Evolutionary conservation across 805 yeast genomes (phyloP).

Genomic region (Wickerhamomyces canadensis): DNA sequence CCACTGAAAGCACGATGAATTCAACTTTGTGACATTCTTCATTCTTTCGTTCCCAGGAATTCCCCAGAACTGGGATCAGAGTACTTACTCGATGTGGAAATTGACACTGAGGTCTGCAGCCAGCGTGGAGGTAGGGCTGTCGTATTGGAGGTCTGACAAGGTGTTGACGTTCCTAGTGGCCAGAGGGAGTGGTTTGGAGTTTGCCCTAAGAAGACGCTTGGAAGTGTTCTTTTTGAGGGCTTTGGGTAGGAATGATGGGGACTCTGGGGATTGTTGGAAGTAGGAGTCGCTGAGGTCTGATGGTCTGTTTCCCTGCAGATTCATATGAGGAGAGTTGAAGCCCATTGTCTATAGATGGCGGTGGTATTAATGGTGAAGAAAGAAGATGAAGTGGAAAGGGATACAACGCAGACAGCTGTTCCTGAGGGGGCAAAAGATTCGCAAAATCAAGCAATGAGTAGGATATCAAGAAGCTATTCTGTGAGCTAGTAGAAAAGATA

Average conservation of each 20-base stretch:
- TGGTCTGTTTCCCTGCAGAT: too few relatives aligned
- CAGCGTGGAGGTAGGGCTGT: conserved; percentile 34
- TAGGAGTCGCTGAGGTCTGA: neutral
- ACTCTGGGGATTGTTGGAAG: conserved; percentile 16
- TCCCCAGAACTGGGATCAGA: too few relatives aligned
- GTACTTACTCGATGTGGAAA: conserved; percentile 28
- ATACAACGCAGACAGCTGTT: too few relatives aligned
- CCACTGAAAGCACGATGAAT: neutral
- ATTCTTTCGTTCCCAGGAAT: too few relatives aligned
- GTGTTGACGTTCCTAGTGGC: conserved; percentile 15
- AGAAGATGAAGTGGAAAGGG: too few relatives aligned
- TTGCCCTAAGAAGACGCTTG: neutral
- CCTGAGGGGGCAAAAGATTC: too few relatives aligned
- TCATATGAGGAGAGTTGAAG: conserved; percentile 17
- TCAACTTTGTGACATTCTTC: conserved; percentile 10
- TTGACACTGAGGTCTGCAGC: conserved; percentile 34
- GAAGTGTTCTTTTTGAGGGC: conserved; percentile 15
- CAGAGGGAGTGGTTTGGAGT: conserved; percentile 4
- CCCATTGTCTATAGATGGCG: conserved; percentile 12
- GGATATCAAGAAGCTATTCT: too few relatives aligned
- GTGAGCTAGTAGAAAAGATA: too few relatives aligned
- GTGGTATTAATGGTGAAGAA: too few relatives aligned
- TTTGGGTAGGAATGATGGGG: conserved; percentile 22
- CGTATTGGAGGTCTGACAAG: conserved; percentile 25
- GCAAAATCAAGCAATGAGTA: too few relatives aligned